These are phyloP conservation scores for Pseudoturritis turrita DNA, from an alignment of 345 rosid species.

Conservation along the genomic window DNA sequence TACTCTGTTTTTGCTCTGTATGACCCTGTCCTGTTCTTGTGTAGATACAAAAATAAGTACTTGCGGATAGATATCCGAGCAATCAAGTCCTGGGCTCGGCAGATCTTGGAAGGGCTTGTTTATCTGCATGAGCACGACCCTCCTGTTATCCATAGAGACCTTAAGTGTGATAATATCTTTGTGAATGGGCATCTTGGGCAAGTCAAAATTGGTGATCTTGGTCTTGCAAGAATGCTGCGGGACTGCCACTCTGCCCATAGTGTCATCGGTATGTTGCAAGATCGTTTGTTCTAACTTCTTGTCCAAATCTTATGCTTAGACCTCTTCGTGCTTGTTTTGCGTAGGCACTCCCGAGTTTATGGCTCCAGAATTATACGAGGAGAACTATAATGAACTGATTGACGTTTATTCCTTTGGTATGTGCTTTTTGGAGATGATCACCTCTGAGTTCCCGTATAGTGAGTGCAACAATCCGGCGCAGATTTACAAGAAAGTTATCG, in stretches of 20 bases:
- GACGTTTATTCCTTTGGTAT: constrained; percentile 86
- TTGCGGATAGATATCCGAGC: constrained; percentile 52
- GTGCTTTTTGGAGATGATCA: constrained; percentile 79
- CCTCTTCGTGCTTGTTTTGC: background rate
- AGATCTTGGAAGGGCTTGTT: constrained; percentile 54
- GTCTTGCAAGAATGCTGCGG: constrained; percentile 58
- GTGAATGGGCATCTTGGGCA: constrained; percentile 67
- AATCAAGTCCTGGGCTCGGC: constrained; percentile 59
- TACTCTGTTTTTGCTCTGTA: background rate
- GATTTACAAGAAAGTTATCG: constrained; percentile 70
- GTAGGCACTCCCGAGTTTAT: constrained; percentile 86
- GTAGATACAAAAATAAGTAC: constrained; percentile 57
- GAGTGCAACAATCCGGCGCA: constrained; percentile 73
- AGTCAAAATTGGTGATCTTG: constrained; percentile 68
- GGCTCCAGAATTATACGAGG: constrained; percentile 87
- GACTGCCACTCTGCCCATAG: constrained; percentile 52
- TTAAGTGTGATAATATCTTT: constrained; percentile 63
- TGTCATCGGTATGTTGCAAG: constrained; percentile 43
- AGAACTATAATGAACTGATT: constrained; percentile 74
- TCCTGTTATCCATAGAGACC: constrained; percentile 62
- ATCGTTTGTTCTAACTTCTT: background rate
- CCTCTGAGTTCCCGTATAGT: constrained; percentile 74
- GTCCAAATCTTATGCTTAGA: constrained; percentile 2
- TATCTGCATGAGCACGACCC: constrained; percentile 58
- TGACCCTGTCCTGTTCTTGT: constrained; percentile 6